These are phyloP conservation scores for Rhizoclosmatium globosum DNA, from an alignment of 192 early-diverging fungal species.

Conservation along the genomic window DNA sequence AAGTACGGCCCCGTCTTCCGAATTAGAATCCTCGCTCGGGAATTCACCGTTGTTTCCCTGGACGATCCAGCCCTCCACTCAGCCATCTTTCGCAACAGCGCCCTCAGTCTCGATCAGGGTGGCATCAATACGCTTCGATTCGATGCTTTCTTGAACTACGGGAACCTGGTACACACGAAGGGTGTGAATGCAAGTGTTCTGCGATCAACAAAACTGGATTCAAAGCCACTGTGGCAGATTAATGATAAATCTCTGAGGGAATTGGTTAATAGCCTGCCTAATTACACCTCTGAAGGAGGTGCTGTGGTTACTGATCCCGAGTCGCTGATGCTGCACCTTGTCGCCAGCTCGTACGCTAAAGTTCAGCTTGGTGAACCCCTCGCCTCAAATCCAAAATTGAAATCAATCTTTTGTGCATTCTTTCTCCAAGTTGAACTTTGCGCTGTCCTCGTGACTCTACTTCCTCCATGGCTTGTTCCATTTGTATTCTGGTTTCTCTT, in stretches of 20 bases:
- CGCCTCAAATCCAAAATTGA: background rate
- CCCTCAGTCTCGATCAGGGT: background rate
- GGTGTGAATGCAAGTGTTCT: background rate
- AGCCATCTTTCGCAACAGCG: background rate
- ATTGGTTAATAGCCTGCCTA: background rate
- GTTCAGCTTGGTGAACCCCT: background rate
- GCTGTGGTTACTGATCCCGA: background rate
- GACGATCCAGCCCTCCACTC: background rate
- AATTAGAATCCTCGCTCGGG: background rate
- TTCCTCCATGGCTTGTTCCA: slow-evolving; percentile 5
- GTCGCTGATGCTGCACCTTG: background rate
- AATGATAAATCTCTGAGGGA: background rate
- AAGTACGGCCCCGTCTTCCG: slow-evolving; percentile 3
- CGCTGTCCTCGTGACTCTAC: background rate
- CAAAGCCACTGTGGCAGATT: background rate
- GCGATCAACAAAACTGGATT: background rate
- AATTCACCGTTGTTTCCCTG: background rate
- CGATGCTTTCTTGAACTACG: background rate
- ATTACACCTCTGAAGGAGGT: background rate
- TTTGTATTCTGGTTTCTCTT: background rate
- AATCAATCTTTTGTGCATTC: background rate
- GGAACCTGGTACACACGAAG: background rate
- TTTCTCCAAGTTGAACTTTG: background rate
- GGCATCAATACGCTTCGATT: background rate
- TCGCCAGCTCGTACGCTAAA: background rate